phyloP scores from a whole-genome alignment of 768 basidiomycete genomes.

The Boletus rufocinnamomeus region DNA sequence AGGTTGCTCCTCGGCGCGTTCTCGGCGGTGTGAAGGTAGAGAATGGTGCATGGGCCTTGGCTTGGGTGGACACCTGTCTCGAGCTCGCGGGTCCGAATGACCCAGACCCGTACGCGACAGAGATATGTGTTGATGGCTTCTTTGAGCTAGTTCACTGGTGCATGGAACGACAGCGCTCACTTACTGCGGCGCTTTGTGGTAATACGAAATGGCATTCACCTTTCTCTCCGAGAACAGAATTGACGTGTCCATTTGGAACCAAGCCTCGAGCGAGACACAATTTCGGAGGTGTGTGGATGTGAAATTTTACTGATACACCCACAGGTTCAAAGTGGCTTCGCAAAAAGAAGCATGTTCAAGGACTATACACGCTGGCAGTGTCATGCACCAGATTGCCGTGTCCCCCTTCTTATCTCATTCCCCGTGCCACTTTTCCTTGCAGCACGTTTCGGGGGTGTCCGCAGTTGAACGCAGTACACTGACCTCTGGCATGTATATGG shows the following conservation, averaged over 20 bases:
- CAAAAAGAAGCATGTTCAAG: not conserved
- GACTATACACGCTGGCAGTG: not conserved
- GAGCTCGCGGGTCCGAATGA: constrained; percentile 33
- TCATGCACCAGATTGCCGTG: not conserved
- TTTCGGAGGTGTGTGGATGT: not conserved
- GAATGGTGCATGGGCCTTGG: constrained; percentile 77
- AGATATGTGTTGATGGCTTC: constrained; percentile 22
- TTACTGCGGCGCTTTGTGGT: constrained; percentile 3
- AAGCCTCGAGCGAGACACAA: not conserved
- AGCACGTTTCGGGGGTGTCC: not conserved
- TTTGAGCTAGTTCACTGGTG: constrained; percentile 7
- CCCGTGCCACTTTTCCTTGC: not conserved
- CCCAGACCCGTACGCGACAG: constrained; percentile 23
- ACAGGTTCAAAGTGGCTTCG: not conserved
- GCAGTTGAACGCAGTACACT: no score
- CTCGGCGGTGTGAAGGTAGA: constrained; percentile 76
- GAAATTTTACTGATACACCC: no score
- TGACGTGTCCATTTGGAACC: not conserved
- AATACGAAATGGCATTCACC: not conserved
- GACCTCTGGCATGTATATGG: no score
- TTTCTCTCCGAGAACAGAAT: not conserved
- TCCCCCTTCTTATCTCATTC: not conserved
- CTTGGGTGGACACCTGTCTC: constrained; percentile 67
- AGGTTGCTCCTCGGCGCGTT: constrained; percentile 50
- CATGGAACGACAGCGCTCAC: not conserved